Conservation (phyloP, 139 green algal species). For the Deuterostichococcus epilithicus region DNA sequence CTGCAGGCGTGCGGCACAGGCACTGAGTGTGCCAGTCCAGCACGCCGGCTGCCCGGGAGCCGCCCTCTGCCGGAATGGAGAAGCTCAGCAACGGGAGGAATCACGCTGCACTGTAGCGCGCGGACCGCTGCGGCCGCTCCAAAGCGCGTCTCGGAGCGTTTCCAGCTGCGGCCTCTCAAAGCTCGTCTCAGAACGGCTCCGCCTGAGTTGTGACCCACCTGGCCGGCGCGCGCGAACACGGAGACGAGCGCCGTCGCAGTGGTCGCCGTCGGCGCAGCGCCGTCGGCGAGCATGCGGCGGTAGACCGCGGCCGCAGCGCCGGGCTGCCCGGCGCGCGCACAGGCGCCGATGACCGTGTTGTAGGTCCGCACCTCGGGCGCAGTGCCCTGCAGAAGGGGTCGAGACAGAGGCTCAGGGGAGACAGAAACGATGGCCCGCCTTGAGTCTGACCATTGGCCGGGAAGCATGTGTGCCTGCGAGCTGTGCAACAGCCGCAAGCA, state of each 20-base stretch:
- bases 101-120: not conserved
- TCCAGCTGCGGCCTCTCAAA: not conserved
- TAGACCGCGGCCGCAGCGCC: constrained; percentile 70
- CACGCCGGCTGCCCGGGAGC: not conserved
- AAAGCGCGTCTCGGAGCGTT: not conserved
- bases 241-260: constrained; percentile 86
- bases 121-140: not conserved
- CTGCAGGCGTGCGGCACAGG: too few species aligned
- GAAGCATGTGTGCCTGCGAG: not conserved
- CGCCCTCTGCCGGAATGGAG: not conserved
- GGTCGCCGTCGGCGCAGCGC: constrained; percentile 67
- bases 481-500: too few species aligned
- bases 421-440: not conserved
- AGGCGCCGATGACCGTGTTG: constrained; percentile 78
- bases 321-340: constrained; percentile 56
- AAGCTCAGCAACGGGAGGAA: not conserved
- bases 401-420: not conserved
- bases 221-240: constrained; percentile 70
- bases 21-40: not conserved
- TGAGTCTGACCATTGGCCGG: not conserved
- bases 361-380: constrained; percentile 80
- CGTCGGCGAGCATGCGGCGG: constrained; percentile 69
- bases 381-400: constrained; percentile 48
- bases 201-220: constrained; percentile 35
- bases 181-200: too few species aligned